phyloP scores from a whole-genome alignment of 805 yeast genomes.

The Myxozyma neglecta region DNA sequence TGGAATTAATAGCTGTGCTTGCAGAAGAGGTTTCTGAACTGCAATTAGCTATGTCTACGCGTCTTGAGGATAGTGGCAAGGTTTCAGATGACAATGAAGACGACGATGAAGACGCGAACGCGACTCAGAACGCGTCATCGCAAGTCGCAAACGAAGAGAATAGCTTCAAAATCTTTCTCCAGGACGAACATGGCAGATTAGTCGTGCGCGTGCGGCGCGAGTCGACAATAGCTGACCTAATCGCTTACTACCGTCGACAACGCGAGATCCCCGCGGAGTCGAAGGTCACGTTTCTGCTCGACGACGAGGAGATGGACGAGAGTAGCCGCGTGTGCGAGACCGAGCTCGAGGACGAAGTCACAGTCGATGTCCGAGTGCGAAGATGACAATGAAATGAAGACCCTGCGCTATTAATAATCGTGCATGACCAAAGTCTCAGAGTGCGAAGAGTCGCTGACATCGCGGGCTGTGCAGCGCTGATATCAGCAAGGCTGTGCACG shows the following conservation, averaged over 20 bases:
- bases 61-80: neutral
- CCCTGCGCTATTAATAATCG: too few relatives aligned
- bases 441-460: too few relatives aligned
- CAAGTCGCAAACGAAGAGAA: neutral
- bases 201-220: constrained; percentile 16
- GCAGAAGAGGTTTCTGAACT: constrained; percentile 13
- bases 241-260: constrained; percentile 12
- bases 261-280: neutral
- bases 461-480: neutral
- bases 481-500: neutral
- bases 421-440: too few relatives aligned
- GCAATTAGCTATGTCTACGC: neutral
- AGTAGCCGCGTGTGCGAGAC: constrained; percentile 14
- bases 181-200: constrained; percentile 19
- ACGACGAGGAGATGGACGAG: constrained; percentile 20
- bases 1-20: constrained; percentile 11
- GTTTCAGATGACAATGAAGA: neutral
- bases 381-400: too few relatives aligned
- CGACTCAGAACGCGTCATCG: neutral
- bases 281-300: constrained; percentile 16
- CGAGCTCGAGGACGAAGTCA: constrained; percentile 32
- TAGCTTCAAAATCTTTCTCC: constrained; percentile 15
- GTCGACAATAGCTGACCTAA: constrained; percentile 7
- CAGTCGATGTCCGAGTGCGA: constrained; percentile 28
- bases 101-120: neutral